Base-by-base conservation (phyloP, 2,329 filamentous ascomycete genomes). In the Furcasterigmium furcatum region DNA sequence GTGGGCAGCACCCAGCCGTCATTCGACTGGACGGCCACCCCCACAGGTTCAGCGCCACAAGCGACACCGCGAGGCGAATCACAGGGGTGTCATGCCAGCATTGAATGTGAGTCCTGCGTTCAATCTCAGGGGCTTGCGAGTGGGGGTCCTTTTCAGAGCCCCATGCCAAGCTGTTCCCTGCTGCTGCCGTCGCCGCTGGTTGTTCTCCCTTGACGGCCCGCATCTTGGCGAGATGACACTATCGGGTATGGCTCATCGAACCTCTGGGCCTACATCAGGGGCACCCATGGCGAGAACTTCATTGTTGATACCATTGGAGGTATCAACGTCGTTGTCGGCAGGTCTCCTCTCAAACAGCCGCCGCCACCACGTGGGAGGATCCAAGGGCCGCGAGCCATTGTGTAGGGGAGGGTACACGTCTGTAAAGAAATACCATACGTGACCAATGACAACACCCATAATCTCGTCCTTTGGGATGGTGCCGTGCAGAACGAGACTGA, bases 391-490 rank as follows among this genome's bases (percentile, higher is more conserved):
- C 43, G 87, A 85, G 16, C 90, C 90, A 52, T 87, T 84, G 67
- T 96, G 88, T 36, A 96, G 79, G 4, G 91, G 88, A 4, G 94
- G 94, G 66, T 96, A 99, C 14, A 99, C 91, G 64, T 99, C 94
- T 48, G 85, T 88, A 67, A 97, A 96, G 71, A 96, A 99, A 67
- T 97, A 99, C 87, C 91, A 97, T 34, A 97, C 78, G 67, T 99
- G 94, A 9, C 94, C 94, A 32, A 97, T 91, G 9, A 94, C 83
- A 14, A 96, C 90, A 4, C 94, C 94, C 72, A 95, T 90, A 52
- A 99, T 87, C 72, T 99, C 94, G 64, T 97, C 94, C 68, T 95
- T 95, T 4, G 94, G 94, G 35, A 97, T 77, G 5, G 80, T 87
- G 7, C 89, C 89, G 63, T 97, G 91, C 63, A 97, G 78, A n/a